phyloP scores from a whole-genome alignment of 1,139 yeast species.

The Candida sojae region DNA sequence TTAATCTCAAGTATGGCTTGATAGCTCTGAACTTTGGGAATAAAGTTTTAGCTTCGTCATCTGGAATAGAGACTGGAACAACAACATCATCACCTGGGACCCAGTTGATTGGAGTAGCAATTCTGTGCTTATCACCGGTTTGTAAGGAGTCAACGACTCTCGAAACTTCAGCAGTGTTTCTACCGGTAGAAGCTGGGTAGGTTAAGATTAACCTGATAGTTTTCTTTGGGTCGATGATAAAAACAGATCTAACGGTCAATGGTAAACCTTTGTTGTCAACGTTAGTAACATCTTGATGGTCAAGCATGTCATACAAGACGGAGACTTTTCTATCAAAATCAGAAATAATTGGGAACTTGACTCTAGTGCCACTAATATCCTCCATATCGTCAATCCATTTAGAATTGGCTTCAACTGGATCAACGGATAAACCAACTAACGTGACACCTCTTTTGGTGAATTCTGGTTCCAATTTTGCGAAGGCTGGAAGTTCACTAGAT shows the following conservation, averaged over 20 bases:
- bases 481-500: slow-evolving; percentile 86
- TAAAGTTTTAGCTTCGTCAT: slow-evolving; percentile 69
- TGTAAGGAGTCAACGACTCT: slow-evolving; percentile 82
- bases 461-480: slow-evolving; percentile 81
- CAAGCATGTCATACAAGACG: slow-evolving; percentile 74
- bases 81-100: slow-evolving; percentile 84
- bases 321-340: slow-evolving; percentile 75
- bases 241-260: slow-evolving; percentile 80
- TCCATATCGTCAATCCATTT: slow-evolving; percentile 85
- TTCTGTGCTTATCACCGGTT: slow-evolving; percentile 66
- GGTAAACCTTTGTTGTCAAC: slow-evolving; percentile 71
- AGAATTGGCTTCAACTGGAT: slow-evolving; percentile 67
- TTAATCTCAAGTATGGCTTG: slow-evolving; percentile 69
- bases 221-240: slow-evolving; percentile 79
- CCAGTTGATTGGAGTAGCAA: slow-evolving; percentile 89
- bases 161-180: slow-evolving; percentile 85
- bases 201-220: slow-evolving; percentile 70
- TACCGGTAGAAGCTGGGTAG: slow-evolving; percentile 85
- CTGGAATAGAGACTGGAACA: slow-evolving; percentile 70
- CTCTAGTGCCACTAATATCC: slow-evolving; percentile 66
- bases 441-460: slow-evolving; percentile 75
- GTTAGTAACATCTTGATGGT: slow-evolving; percentile 81
- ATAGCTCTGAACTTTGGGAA: slow-evolving; percentile 77
- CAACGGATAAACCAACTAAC: slow-evolving; percentile 78
- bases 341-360: slow-evolving; percentile 79